phyloP scores from a whole-genome alignment of 345 rosid species.

The Ceriops tagal region DNA sequence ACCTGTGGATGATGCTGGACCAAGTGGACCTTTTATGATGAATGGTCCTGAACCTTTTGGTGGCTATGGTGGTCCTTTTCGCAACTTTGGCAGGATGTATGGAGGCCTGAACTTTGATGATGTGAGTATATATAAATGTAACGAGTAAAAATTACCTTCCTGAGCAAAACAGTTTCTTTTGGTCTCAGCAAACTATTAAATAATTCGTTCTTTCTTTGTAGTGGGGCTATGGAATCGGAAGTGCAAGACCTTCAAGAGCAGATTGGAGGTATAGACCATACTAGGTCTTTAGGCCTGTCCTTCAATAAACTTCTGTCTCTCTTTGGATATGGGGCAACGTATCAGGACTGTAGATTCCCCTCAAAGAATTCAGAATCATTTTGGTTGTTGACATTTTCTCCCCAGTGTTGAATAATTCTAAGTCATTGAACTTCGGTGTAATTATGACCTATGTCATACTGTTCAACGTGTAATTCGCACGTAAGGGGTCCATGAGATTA shows the following conservation, averaged over 20 bases:
- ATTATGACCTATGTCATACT: neutral
- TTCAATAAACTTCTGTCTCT: neutral
- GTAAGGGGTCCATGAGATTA: neutral
- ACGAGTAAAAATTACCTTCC: neutral
- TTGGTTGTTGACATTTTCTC: slow-evolving; percentile 2
- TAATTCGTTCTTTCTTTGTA: slow-evolving; percentile 23
- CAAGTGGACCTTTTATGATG: slow-evolving; percentile 57
- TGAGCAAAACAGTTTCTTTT: neutral
- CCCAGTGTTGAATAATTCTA: neutral
- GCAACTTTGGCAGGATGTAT: slow-evolving; percentile 72
- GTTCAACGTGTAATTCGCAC: neutral
- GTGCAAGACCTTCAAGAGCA: slow-evolving; percentile 67
- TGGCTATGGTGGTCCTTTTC: slow-evolving; percentile 84
- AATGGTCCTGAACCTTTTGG: slow-evolving; percentile 51
- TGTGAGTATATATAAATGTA: slow-evolving; percentile 37
- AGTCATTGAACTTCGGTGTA: neutral
- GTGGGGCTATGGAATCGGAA: slow-evolving; percentile 73
- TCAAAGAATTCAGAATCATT: neutral
- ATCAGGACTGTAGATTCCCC: neutral
- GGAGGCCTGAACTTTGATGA: slow-evolving; percentile 69
- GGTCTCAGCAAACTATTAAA: neutral
- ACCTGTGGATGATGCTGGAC: slow-evolving; percentile 80
- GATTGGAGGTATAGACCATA: slow-evolving; percentile 96
- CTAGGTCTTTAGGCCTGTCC: slow-evolving; percentile 14
- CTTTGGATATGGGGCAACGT: neutral